A percentile compares a stretch with the other conserved stretches of the same genome.
These are phyloP conservation scores for Desmodesmus armatus DNA, from an alignment of 139 green algal species.

Conservation along the genomic window DNA sequence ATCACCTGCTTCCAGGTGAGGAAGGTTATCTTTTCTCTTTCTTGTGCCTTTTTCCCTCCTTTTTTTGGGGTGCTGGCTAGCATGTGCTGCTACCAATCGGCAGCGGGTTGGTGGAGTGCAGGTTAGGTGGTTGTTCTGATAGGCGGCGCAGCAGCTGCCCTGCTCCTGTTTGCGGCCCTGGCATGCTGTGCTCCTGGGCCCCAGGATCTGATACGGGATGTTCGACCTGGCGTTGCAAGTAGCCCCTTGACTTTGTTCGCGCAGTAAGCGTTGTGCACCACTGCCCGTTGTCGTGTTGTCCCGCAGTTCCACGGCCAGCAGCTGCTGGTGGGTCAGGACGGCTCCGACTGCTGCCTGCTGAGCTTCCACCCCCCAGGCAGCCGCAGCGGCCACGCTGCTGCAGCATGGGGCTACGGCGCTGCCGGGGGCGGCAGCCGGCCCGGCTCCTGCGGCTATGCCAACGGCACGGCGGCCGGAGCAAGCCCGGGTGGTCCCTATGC, in stretches of 20 bases:
- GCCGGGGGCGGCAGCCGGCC: not conserved
- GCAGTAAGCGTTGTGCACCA: not conserved
- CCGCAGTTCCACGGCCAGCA: slow-evolving; percentile 52
- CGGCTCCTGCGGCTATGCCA: not conserved
- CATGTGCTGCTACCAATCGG: not conserved
- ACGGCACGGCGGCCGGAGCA: not conserved
- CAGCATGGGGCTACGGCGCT: not conserved
- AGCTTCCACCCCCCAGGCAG: slow-evolving; percentile 47
- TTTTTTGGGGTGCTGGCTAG: not conserved
- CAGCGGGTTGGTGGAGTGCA: not conserved
- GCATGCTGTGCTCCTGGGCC: not conserved
- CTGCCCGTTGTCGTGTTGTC: not conserved
- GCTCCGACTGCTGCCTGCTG: slow-evolving; percentile 52
- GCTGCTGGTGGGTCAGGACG: slow-evolving; percentile 56
- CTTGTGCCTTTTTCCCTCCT: too few relatives aligned
- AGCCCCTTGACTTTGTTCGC: too few relatives aligned
- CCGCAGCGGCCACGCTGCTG: not conserved
- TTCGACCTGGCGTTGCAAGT: too few relatives aligned
- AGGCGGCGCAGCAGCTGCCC: not conserved
- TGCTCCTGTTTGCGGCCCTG: not conserved
- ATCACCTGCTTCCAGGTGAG: slow-evolving; percentile 61
- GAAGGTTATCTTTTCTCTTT: too few relatives aligned
- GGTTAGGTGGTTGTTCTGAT: not conserved
- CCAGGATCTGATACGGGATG: too few relatives aligned
- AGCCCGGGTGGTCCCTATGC: not conserved